phyloP scores from a whole-genome alignment of 2,329 filamentous ascomycete genomes.

The Colletotrichum phormii region DNA sequence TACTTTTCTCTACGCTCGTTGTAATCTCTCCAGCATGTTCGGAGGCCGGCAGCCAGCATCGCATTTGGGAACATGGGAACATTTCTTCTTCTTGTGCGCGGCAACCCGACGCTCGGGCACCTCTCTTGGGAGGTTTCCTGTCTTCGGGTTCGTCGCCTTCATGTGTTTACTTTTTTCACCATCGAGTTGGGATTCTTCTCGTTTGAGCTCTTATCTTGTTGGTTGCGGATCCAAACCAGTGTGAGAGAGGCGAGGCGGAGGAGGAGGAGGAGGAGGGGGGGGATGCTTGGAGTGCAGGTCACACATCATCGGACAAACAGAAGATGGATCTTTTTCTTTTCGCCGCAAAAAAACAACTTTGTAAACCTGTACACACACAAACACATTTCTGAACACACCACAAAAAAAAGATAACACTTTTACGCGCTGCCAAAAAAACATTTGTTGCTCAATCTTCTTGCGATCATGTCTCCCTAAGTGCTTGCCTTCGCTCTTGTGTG shows the following conservation, averaged over 20 bases:
- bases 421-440: conserved; percentile 23
- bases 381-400: conserved; percentile 3
- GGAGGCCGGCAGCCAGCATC: conserved; percentile 50
- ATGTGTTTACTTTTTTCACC: conserved; percentile 51
- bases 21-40: conserved; percentile 56
- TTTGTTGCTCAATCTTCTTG: too few relatives aligned
- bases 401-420: conserved; percentile 14
- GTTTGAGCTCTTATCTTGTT: conserved; percentile 37
- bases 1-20: conserved; percentile 64
- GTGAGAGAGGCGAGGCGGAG: background rate
- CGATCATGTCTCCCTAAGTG: too few relatives aligned
- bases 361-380: conserved; percentile 17
- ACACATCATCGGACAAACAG: conserved; percentile 29
- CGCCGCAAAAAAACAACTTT: conserved; percentile 8
- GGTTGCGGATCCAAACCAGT: conserved; percentile 4
- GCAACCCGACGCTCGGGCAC: conserved; percentile 1
- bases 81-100: conserved; percentile 29
- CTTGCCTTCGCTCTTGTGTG: background rate
- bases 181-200: conserved; percentile 37
- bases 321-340: conserved; percentile 29
- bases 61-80: conserved; percentile 38
- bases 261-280: background rate
- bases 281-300: conserved; percentile 33
- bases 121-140: conserved; percentile 40
- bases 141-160: conserved; percentile 43